A percentile compares a stretch with the other conserved stretches of the same genome.
phyloP scores from a whole-genome alignment of 2,329 filamentous ascomycete genomes.

The Aquanectria penicillioides region DNA sequence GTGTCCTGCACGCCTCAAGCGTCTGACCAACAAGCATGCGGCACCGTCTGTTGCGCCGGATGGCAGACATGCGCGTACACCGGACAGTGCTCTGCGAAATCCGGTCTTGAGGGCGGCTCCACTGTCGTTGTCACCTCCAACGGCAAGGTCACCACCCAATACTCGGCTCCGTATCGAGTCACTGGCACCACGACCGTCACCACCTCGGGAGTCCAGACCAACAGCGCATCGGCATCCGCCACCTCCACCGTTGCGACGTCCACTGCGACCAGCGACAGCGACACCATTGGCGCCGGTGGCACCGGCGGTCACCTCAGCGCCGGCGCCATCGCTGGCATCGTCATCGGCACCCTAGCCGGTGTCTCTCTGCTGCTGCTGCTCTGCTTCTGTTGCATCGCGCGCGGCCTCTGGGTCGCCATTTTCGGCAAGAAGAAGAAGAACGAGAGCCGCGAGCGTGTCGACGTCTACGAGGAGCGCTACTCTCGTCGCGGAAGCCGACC shows the following conservation, averaged over 20 bases:
- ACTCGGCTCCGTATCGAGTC: conserved; percentile 62
- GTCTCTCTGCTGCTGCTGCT: conserved; percentile 73
- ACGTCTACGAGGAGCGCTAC: conserved; percentile 72
- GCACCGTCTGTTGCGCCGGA: conserved; percentile 74
- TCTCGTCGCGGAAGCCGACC: conserved; percentile 57
- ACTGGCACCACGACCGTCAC: conserved; percentile 65
- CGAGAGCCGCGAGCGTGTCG: conserved; percentile 62
- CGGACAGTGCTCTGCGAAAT: conserved; percentile 67
- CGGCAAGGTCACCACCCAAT: conserved; percentile 63
- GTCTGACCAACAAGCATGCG: conserved; percentile 70
- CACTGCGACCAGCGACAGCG: conserved; percentile 61
- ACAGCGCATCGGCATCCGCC: conserved; percentile 58
- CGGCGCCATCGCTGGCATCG: conserved; percentile 83
- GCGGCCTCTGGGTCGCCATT: conserved; percentile 70
- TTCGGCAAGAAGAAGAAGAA: conserved; percentile 69
- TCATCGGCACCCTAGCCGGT: conserved; percentile 77
- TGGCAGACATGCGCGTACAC: conserved; percentile 72
- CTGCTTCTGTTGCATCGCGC: conserved; percentile 78
- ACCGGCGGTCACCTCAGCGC: conserved; percentile 65
- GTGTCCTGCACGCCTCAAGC: conserved; percentile 61
- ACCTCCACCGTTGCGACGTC: conserved; percentile 64
- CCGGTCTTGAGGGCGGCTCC: conserved; percentile 55
- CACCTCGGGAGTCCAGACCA: conserved; percentile 60
- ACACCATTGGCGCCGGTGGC: conserved; percentile 48
- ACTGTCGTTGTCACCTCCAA: conserved; percentile 57